phyloP scores from a whole-genome alignment of 1,139 yeast species.

The Blastobotrys buckinghamii region DNA sequence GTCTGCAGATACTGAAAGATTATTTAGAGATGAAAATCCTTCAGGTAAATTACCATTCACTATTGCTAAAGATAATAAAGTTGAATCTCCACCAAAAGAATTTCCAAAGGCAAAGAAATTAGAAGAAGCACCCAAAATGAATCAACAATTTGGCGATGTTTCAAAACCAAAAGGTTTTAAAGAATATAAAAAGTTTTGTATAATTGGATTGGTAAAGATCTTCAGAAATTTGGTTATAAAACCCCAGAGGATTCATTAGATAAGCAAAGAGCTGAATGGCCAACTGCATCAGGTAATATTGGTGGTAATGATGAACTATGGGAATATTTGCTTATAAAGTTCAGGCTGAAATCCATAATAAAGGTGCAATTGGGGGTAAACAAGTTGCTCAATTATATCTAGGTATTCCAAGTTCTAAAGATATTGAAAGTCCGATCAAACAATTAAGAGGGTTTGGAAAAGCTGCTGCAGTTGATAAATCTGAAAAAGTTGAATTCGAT shows the following conservation, averaged over 20 bases:
- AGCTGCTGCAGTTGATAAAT: constrained; percentile 31
- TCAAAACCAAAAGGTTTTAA: constrained; percentile 39
- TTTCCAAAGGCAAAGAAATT: constrained; percentile 34
- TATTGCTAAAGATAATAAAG: constrained; percentile 48
- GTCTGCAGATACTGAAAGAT: constrained; percentile 43
- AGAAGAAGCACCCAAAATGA: constrained; percentile 30
- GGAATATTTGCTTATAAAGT: constrained; percentile 45
- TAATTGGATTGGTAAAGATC: constrained; percentile 26
- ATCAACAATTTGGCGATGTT: constrained; percentile 47
- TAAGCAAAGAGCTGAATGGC: constrained; percentile 28
- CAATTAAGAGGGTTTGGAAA: constrained; percentile 58
- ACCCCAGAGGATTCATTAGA: constrained; percentile 50
- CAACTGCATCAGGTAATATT: constrained; percentile 52
- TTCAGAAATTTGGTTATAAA: constrained; percentile 36
- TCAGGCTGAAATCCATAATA: constrained; percentile 44
- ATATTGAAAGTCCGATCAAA: constrained; percentile 41
- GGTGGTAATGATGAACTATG: constrained; percentile 47
- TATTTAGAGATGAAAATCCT: constrained; percentile 56
- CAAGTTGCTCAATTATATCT: constrained; percentile 54
- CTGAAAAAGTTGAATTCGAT: constrained; percentile 39
- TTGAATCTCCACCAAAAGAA: constrained; percentile 47
- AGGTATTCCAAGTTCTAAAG: constrained; percentile 44
- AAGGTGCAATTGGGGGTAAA: constrained; percentile 48
- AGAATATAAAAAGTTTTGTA: constrained; percentile 23
- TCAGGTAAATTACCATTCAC: constrained; percentile 61